Conservation (phyloP, 1,284 basidiomycete species). For the Leccinum variabile region DNA sequence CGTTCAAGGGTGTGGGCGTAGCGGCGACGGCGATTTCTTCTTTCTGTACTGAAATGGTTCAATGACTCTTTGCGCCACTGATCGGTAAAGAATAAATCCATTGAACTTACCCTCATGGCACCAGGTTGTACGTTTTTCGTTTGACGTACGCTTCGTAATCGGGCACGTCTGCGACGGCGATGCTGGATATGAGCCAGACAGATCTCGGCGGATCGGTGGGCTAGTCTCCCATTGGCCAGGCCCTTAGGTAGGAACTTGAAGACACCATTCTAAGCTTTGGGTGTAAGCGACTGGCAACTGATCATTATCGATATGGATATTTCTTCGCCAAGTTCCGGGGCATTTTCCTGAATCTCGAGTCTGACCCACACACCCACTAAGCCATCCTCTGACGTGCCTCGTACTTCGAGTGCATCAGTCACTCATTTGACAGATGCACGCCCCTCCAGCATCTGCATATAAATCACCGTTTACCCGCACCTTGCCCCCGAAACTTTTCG, state of each 20-base stretch:
- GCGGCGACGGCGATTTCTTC: not conserved
- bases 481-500: too few relatives aligned
- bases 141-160: constrained; percentile 1
- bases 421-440: too few relatives aligned
- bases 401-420: too few relatives aligned
- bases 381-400: too few relatives aligned
- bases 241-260: not conserved
- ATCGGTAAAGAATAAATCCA: constrained; percentile 6
- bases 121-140: not conserved
- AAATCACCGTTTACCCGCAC: too few relatives aligned
- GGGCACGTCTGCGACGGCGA: constrained; percentile 7
- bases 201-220: not conserved
- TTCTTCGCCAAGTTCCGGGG: constrained; percentile 6
- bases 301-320: not conserved
- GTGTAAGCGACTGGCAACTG: not conserved
- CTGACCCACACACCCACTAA: too few relatives aligned
- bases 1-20: constrained; percentile 1
- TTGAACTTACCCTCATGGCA: constrained; percentile 1
- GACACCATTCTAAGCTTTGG: not conserved
- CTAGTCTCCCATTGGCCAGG: not conserved
- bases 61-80: constrained; percentile 5
- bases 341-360: not conserved
- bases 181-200: constrained; percentile 2
- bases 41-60: constrained; percentile 1
- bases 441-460: too few relatives aligned